Evolutionary conservation across 2,329 filamentous ascomycete species (phyloP).

Genomic region (Monosporascus sp.): DNA sequence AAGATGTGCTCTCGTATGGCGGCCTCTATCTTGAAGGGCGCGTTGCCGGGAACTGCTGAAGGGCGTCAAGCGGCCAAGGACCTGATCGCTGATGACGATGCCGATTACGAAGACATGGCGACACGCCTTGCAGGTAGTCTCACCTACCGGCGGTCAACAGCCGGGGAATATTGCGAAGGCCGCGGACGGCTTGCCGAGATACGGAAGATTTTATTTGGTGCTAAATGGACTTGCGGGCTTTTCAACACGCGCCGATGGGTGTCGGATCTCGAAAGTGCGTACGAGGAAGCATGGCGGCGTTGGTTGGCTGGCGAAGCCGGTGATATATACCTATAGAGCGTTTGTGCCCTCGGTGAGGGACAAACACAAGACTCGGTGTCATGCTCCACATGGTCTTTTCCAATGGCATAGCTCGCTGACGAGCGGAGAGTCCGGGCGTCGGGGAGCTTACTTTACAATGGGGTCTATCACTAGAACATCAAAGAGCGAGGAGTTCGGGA

Average conservation of each 20-base stretch:
- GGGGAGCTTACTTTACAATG: no score
- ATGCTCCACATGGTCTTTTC: neutral
- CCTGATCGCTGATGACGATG: conserved; percentile 71
- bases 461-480: no score
- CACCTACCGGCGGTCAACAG: conserved; percentile 45
- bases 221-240: conserved; percentile 78
- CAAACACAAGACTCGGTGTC: neutral
- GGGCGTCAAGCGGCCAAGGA: conserved; percentile 65
- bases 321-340: conserved; percentile 71
- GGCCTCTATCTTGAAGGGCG: conserved; percentile 86
- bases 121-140: conserved; percentile 61
- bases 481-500: no score
- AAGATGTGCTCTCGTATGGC: conserved; percentile 99
- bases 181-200: conserved; percentile 71
- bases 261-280: conserved; percentile 78
- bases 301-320: conserved; percentile 87
- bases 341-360: neutral
- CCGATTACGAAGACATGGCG: conserved; percentile 78
- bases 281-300: conserved; percentile 78
- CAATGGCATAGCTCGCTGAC: neutral
- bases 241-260: conserved; percentile 95
- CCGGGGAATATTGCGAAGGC: conserved; percentile 46
- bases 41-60: conserved; percentile 67
- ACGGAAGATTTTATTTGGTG: conserved; percentile 74
- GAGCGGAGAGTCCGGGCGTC: neutral